A percentile compares a stretch with the other conserved stretches of the same genome.
phyloP scores from a whole-genome alignment of 495 filamentous ascomycete genomes.

The Evansstolkia leycettana region DNA sequence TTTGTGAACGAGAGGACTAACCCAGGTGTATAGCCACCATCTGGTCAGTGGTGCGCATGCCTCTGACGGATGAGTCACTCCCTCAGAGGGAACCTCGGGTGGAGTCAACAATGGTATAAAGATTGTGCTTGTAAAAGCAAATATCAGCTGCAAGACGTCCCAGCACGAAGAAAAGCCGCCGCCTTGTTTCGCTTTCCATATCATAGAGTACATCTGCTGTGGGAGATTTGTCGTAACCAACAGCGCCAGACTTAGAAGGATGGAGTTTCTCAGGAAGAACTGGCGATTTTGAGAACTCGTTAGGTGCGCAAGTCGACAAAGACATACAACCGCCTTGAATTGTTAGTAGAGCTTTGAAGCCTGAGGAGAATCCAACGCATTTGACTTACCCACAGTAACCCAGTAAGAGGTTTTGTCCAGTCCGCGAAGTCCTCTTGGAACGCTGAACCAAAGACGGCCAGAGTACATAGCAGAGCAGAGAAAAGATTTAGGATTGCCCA shows the following conservation, averaged over 20 bases:
- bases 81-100: not conserved
- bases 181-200: too few relatives aligned
- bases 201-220: constrained; percentile 1
- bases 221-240: not conserved
- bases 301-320: not conserved
- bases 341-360: not conserved
- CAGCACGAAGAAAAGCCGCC: not conserved
- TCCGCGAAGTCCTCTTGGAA: not conserved
- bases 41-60: not conserved
- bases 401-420: not conserved
- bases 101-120: not conserved
- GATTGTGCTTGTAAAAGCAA: constrained; percentile 1
- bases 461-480: not conserved
- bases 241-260: not conserved
- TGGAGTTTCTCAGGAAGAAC: not conserved
- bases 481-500: not conserved
- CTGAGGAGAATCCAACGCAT: not conserved
- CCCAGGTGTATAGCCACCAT: constrained; percentile 2
- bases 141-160: not conserved
- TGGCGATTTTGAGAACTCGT: not conserved
- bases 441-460: not conserved
- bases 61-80: not conserved
- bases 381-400: not conserved
- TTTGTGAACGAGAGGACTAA: not conserved
- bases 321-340: not conserved